Base-by-base conservation (phyloP, 192 early-diverging fungal genomes). In the Backusella australiensis region DNA sequence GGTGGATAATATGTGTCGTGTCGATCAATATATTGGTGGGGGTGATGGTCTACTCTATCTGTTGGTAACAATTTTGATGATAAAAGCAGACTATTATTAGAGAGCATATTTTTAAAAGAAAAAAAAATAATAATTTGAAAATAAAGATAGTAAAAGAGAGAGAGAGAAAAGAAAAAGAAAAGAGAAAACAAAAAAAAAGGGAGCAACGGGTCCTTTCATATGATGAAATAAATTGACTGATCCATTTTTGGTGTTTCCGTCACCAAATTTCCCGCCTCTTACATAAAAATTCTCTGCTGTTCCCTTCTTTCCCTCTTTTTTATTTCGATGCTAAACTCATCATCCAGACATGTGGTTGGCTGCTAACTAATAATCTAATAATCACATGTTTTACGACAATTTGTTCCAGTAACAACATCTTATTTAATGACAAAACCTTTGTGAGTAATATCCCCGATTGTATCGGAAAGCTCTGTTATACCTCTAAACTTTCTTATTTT, bases 201-300 rank as follows among this genome's bases (percentile, higher is more conserved):
- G 67, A 69, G 67, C 36, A 69, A 69, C 67, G 67, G 67, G 67
- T 69, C 67, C 36, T 38, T 69, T 69, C 67, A 69, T 69, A 69
- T 69, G 35, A 69, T 59, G 53, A 49, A 59, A 59, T 39, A 69
- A 69, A 38, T 69, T 38, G 67, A 41, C 36, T 34, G n/a, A 34
- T 36, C 67, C 34, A 69, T 69, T 38, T 69, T 69, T 69, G 68
- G 68, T 39, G 38, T 69, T 69, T 69, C 38, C 38, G 21, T 41
- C 68, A 69, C 26, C 39, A 11, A 63, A 63, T 69, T 69, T 69
- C 68, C 68, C 68, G 68, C n/a, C 35, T 38, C 68, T 69, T 69
- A 69, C 68, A 35, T 69, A 69, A 69, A 67, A 67, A 34, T 35
- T 67, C 56, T 63, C 29, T 29, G 26, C 11, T 63, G 56, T 63